Evolutionary conservation across 108 stramenopile species (phyloP).

Genomic region (Cyclotella kingstonii): DNA sequence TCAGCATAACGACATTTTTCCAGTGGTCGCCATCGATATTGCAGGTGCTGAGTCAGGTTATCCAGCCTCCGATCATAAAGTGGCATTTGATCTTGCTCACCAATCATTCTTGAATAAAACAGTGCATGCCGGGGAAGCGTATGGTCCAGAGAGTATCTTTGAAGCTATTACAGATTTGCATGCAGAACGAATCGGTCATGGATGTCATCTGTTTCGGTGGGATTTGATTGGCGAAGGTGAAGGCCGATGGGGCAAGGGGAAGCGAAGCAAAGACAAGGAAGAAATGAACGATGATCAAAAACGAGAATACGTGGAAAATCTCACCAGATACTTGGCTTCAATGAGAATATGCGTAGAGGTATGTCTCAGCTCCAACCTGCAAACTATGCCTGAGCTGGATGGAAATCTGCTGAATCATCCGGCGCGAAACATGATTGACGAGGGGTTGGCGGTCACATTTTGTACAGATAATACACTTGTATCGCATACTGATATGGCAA

Average conservation of each 20-base stretch:
- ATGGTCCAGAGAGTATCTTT: conserved; percentile 38
- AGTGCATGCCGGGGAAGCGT: conserved; percentile 41
- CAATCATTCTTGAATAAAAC: conserved; percentile 42
- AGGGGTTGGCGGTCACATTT: conserved; percentile 36
- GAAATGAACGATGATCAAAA: conserved; percentile 32
- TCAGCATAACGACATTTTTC: conserved; percentile 22
- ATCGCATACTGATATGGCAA: conserved; percentile 27
- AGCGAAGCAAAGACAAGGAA: conserved; percentile 13
- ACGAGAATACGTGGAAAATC: conserved; percentile 28
- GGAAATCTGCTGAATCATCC: conserved; percentile 37
- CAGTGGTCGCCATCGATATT: conserved; percentile 33
- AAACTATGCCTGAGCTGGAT: conserved; percentile 35
- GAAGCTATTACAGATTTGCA: conserved; percentile 36
- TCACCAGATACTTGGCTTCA: conserved; percentile 33
- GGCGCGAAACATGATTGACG: conserved; percentile 35
- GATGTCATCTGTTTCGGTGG: conserved; percentile 33
- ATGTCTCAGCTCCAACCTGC: conserved; percentile 37
- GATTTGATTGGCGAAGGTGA: conserved; percentile 38
- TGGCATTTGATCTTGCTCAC: conserved; percentile 39
- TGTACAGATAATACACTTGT: conserved; percentile 37
- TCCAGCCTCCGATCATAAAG: conserved; percentile 31
- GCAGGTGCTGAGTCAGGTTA: conserved; percentile 37
- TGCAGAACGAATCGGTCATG: conserved; percentile 39
- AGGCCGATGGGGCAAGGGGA: conserved; percentile 19
- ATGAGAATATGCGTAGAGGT: conserved; percentile 43